Percentiles rank a stretch among this genome's conserved stretches.
Conservation (phyloP, 2,329 filamentous ascomycete species). For the Teratosphaeria epicoccoides region DNA sequence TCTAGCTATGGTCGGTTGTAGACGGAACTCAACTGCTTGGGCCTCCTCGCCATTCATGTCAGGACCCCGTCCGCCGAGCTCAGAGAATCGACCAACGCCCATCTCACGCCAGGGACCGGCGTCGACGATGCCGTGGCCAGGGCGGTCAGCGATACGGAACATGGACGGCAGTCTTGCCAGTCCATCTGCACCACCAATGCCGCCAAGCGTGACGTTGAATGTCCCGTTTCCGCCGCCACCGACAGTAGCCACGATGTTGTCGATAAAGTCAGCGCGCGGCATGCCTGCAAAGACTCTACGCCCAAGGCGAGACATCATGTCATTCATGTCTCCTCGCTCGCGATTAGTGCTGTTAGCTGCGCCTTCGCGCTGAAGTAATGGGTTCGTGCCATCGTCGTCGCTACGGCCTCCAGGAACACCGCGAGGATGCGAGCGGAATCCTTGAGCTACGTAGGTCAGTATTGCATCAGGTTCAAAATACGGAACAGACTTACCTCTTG, state of each 20-base stretch:
- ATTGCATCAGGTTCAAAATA: not conserved
- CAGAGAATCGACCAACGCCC: constrained; percentile 3
- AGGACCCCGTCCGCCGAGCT: not conserved
- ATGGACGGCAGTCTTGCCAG: constrained; percentile 12
- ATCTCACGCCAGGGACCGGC: constrained; percentile 12
- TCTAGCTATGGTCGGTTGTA: constrained; percentile 60
- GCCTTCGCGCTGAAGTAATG: constrained; percentile 53
- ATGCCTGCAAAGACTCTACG: constrained; percentile 12
- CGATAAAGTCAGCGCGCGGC: constrained; percentile 13
- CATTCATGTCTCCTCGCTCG: constrained; percentile 1
- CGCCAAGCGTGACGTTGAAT: constrained; percentile 17
- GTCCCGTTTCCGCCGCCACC: constrained; percentile 9
- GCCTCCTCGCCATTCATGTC: constrained; percentile 47
- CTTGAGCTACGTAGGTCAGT: constrained; percentile 3
- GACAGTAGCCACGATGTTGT: constrained; percentile 17
- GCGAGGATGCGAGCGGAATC: constrained; percentile 7
- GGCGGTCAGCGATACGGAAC: constrained; percentile 14
- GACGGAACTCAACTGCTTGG: constrained; percentile 65
- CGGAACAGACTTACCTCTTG: constrained; percentile 3
- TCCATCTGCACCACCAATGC: constrained; percentile 8
- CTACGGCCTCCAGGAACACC: constrained; percentile 26
- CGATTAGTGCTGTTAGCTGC: constrained; percentile 2
- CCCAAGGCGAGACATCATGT: constrained; percentile 4
- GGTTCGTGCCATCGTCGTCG: constrained; percentile 75
- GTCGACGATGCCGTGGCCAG: not conserved